These are phyloP conservation scores for Echites panduratus DNA, from an alignment of 257 asterid species.

Conservation along the genomic window DNA sequence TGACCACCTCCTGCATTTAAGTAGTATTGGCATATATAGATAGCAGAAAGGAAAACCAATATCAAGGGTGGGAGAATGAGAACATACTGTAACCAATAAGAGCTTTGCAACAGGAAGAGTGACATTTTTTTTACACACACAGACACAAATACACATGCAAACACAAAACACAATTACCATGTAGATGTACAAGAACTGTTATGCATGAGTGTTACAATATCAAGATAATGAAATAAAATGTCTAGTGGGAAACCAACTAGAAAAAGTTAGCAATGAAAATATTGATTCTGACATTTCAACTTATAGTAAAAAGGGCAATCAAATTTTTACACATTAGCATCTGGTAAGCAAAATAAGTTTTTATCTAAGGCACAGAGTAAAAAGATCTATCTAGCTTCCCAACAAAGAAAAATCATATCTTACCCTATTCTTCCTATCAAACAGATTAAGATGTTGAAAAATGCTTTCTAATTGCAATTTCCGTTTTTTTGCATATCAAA, in stretches of 20 bases:
- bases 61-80: not conserved
- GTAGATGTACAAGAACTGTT: not conserved
- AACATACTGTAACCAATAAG: not conserved
- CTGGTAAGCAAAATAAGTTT: not conserved
- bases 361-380: not conserved
- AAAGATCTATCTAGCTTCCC: not conserved
- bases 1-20: conserved; percentile 61
- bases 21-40: not conserved
- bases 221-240: not conserved
- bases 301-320: not conserved
- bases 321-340: not conserved
- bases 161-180: too few species aligned
- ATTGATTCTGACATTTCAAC: not conserved
- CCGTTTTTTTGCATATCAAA: not conserved
- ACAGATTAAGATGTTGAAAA: not conserved
- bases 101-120: not conserved
- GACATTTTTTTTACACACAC: not conserved
- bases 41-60: not conserved
- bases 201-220: not conserved
- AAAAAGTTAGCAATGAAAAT: not conserved
- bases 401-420: not conserved
- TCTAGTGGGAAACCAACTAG: not conserved
- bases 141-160: too few species aligned
- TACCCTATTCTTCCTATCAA: not conserved
- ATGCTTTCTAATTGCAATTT: not conserved